Conservation (phyloP, 805 yeast species). For the Zygotorulaspora chibaensis region DNA sequence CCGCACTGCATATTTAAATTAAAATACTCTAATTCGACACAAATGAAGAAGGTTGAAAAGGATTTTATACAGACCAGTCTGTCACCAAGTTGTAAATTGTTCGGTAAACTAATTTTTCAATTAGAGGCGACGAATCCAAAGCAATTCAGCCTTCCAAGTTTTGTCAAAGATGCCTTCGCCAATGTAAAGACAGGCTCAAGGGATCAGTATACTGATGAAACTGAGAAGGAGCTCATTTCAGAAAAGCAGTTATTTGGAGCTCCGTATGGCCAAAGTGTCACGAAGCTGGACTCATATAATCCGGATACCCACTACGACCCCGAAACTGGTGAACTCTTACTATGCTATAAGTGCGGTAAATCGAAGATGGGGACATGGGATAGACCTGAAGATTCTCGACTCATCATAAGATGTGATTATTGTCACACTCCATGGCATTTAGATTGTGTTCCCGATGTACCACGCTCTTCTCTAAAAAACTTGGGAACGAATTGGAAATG, state of each 20-base stretch:
- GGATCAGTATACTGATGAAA: conserved; percentile 68
- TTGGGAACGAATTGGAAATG: conserved; percentile 85
- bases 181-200: conserved; percentile 62
- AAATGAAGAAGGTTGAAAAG: conserved; percentile 23
- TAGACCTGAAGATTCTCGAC: conserved; percentile 41
- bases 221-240: conserved; percentile 42
- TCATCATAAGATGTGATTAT: conserved; percentile 73
- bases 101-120: conserved; percentile 55
- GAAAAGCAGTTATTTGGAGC: conserved; percentile 45
- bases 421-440: conserved; percentile 84
- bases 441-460: conserved; percentile 72
- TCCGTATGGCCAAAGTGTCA: conserved; percentile 36
- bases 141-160: conserved; percentile 63
- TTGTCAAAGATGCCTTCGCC: conserved; percentile 64
- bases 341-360: conserved; percentile 73
- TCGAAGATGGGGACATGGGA: conserved; percentile 54
- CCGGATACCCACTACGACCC: conserved; percentile 64
- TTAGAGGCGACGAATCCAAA: conserved; percentile 58
- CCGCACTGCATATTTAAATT: conserved; percentile 57
- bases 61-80: conserved; percentile 14
- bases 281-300: conserved; percentile 39
- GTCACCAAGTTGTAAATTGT: conserved; percentile 33
- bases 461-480: conserved; percentile 66
- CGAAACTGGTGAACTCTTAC: conserved; percentile 54
- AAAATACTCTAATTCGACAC: conserved; percentile 29